Base-by-base conservation (phyloP, 192 early-diverging fungal species). In the Spizellomyces sp. region DNA sequence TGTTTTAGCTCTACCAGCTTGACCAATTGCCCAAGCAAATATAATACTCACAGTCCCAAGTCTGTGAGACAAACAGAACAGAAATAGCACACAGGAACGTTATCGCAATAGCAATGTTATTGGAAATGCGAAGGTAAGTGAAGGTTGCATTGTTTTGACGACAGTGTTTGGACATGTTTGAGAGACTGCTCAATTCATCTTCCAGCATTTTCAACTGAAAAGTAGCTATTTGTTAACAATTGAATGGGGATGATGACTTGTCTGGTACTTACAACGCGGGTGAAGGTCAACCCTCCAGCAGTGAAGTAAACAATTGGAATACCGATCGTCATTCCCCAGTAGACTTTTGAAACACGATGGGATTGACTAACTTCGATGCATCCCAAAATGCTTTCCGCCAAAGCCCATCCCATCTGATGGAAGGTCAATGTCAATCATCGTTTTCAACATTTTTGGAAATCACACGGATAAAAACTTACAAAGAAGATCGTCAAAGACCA, bases 1-100 rank as follows among this genome's bases (percentile, higher is more conserved):
- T n/a, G n/a, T n/a, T 12, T 12, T n/a, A 52, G n/a, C n/a, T n/a
- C n/a, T n/a, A n/a, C n/a, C n/a, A n/a, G n/a, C n/a, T n/a, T n/a
- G n/a, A n/a, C n/a, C n/a, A n/a, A n/a, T n/a, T n/a, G n/a, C n/a
- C n/a, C n/a, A n/a, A n/a, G n/a, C n/a, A n/a, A n/a, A n/a, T n/a
- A n/a, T n/a, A n/a, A n/a, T 22, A 60, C 58, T 60, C 19, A 60
- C 58, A 60, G 22, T 60, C 58, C 58, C 58, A 60, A 19, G 22
- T 22, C 22, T 60, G 58, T 17, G 58, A 22, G 12, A 64, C 62
- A 9, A 64, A 15, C 62, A 36, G 12, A 45, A 36, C 22, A 44
- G 62, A 36, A 7, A 64, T 21, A 12, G 62, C 62, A 44, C 62
- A 64, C 8, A 64, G 41, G 9, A 45, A 10, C 45, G 62, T 64